Conservation (phyloP, 2,329 filamentous ascomycete species). For the Claviceps sp. region DNA sequence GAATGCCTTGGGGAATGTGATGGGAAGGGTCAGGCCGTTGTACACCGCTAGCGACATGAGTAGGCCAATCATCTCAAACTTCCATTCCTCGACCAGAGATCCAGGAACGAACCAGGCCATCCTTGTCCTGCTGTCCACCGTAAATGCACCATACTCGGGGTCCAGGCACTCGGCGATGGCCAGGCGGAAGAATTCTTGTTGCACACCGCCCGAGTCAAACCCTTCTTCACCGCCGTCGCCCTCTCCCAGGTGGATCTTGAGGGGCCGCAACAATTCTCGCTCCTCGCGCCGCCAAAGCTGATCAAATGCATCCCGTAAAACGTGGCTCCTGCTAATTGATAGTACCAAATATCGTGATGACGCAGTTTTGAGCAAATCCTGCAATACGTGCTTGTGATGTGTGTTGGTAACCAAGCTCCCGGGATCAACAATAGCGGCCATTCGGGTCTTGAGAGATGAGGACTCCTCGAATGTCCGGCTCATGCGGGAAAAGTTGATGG, state of each 20-base stretch:
- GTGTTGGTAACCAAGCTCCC: conserved; percentile 41
- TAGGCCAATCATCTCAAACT: conserved; percentile 78
- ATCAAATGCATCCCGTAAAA: conserved; percentile 65
- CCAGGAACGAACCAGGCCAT: conserved; percentile 83
- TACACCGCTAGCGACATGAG: conserved; percentile 84
- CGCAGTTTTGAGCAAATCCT: conserved; percentile 50
- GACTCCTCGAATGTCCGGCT: conserved; percentile 63
- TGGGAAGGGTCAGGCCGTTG: conserved; percentile 81
- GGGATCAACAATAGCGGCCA: conserved; percentile 41
- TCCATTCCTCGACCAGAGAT: conserved; percentile 72
- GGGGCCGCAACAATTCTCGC: conserved; percentile 66
- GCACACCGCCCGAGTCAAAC: conserved; percentile 85
- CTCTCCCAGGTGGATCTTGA: conserved; percentile 80
- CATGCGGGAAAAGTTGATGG: conserved; percentile 82
- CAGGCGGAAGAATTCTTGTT: conserved; percentile 89
- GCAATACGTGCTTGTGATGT: conserved; percentile 47
- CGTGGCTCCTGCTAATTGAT: conserved; percentile 50
- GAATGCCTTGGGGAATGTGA: conserved; percentile 75
- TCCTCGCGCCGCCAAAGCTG: conserved; percentile 81
- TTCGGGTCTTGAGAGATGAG: conserved; percentile 40
- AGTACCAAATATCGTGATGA: conserved; percentile 60
- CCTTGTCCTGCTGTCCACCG: conserved; percentile 58
- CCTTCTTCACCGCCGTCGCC: conserved; percentile 77
- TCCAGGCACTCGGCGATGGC: conserved; percentile 68
- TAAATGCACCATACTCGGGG: conserved; percentile 69